Base-by-base conservation (phyloP, 495 filamentous ascomycete genomes). In the Penicillium antarcticum region DNA sequence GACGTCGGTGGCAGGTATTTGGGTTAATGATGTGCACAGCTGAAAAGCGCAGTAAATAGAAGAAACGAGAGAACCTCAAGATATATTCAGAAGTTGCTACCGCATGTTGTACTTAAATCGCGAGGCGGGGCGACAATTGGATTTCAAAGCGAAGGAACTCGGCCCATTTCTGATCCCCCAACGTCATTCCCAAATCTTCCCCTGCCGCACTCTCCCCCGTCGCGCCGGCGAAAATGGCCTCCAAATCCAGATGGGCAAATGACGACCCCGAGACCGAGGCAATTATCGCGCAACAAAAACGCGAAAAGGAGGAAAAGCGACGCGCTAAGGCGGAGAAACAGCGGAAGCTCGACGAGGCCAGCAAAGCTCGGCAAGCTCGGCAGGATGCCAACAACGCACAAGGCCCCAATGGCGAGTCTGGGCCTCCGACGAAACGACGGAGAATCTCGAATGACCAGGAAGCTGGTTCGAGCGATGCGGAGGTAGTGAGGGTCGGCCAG, bases 281-380 rank as follows among this genome's bases (percentile, higher is more conserved):
- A 14, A 71, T 84, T 40, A 78, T 88, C 54, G 87, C 85, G 14
- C 82, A 86, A 60, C 78, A 81, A 36, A 95, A 89, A 73, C 78
- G 79, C 56, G 91, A 95, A 61, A 96, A 95, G 70, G 92, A 96
- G 66, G 84, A 88, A 51, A 95, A 91, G 73, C 90, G 86, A 69
- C 85, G 86, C 43, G 71, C 83, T 26, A 97, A 95, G 67, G 87
- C 83, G n/a, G 87, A 88, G 55, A 92, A 89, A 66, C 87, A 90
- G 59, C 86, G 85, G 58, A 84, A 83, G 57, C 78, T 81, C 23
- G 85, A 91, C 59, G 80, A 82, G 52, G 77, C 79, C 39, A 57
- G 42, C 45, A 73, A 67, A 51, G 69, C 69, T 53, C 51, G 50
- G 21, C 35, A 56, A 49, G 23, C 57, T 33, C 48, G 57, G 53